Conservation (phyloP, 2,329 filamentous ascomycete genomes). For the Nothomitra cinnamomea region DNA sequence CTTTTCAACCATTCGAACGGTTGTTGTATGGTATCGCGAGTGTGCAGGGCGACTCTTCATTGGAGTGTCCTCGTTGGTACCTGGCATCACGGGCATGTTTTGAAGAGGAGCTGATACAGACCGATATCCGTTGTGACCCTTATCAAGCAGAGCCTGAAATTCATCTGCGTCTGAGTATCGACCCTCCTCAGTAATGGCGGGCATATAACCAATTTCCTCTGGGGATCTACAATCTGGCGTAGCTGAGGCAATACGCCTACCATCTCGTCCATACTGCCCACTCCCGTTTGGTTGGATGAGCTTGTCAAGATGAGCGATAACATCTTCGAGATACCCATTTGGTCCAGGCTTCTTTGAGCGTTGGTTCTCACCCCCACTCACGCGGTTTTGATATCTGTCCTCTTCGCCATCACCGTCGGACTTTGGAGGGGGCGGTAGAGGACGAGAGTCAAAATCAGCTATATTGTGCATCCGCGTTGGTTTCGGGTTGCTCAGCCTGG, state of each 20-base stretch:
- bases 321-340: conserved; percentile 36
- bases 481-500: neutral
- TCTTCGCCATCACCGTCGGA: neutral
- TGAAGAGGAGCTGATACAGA: conserved; percentile 5
- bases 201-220: conserved; percentile 21
- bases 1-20: conserved; percentile 39
- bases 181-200: conserved; percentile 35
- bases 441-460: neutral
- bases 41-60: conserved; percentile 4
- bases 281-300: conserved; percentile 30
- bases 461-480: neutral
- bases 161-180: conserved; percentile 18
- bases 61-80: conserved; percentile 6
- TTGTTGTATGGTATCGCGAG: conserved; percentile 21
- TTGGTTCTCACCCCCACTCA: conserved; percentile 15
- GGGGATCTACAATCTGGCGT: conserved; percentile 17
- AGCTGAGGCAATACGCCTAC: conserved; percentile 29
- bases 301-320: conserved; percentile 42
- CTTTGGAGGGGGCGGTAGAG: neutral
- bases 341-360: neutral
- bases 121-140: neutral
- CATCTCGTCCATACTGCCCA: conserved; percentile 9
- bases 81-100: conserved; percentile 8
- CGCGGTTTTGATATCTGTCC: neutral
- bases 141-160: neutral